Percentiles rank a stretch among this genome's conserved stretches.
These are phyloP conservation scores for Hyaloscypha finlandica DNA, from an alignment of 495 filamentous ascomycete genomes.

Conservation along the genomic window DNA sequence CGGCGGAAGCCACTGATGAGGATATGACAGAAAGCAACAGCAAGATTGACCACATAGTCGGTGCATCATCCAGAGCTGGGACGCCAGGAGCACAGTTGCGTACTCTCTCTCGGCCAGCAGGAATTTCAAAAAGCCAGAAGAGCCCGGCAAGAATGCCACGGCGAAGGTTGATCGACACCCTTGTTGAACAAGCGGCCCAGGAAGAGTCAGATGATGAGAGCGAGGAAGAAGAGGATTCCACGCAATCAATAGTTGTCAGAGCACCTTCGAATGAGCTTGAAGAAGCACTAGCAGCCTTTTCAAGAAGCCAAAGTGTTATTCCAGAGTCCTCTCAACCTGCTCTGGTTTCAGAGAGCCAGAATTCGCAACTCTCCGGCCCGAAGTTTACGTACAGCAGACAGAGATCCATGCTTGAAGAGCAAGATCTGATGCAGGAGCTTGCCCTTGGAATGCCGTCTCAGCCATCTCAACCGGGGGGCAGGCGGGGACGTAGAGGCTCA, in stretches of 20 bases:
- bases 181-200: constrained; percentile 45
- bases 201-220: constrained; percentile 18
- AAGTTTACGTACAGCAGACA: constrained; percentile 53
- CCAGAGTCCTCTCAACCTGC: constrained; percentile 6
- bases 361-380: constrained; percentile 31
- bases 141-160: constrained; percentile 33
- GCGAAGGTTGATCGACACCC: constrained; percentile 55
- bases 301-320: constrained; percentile 18
- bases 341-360: constrained; percentile 20
- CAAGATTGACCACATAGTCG: neutral
- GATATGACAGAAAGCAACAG: neutral
- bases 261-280: constrained; percentile 3
- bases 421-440: constrained; percentile 37
- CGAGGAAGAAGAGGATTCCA: constrained; percentile 1
- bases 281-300: neutral
- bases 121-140: constrained; percentile 24
- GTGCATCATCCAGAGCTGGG: neutral
- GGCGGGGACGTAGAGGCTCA: constrained; percentile 32
- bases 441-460: constrained; percentile 34
- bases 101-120: constrained; percentile 11
- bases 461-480: constrained; percentile 22
- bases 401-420: constrained; percentile 47
- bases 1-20: constrained; percentile 4
- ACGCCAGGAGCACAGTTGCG: neutral
- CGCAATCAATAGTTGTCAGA: neutral